Evolutionary conservation across 2,329 filamentous ascomycete genomes (phyloP).

Genomic region (Trichophyton benhamiae): DNA sequence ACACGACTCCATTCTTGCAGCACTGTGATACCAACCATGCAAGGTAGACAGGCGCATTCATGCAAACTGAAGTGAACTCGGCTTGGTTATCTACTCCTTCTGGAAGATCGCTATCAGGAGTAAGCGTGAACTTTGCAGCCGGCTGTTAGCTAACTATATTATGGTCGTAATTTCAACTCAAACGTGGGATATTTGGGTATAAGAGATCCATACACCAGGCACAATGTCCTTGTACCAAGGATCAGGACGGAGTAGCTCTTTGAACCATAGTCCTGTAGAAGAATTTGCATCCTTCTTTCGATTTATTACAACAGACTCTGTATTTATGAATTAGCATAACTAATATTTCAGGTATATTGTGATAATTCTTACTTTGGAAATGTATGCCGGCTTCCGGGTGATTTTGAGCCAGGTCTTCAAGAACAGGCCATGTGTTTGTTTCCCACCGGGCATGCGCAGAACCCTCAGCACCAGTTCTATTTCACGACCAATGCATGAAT

Average conservation of each 20-base stretch:
- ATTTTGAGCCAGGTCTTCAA: constrained; percentile 48
- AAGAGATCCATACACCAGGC: constrained; percentile 45
- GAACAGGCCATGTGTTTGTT: constrained; percentile 50
- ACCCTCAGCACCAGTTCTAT: constrained; percentile 29
- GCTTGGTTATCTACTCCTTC: constrained; percentile 58
- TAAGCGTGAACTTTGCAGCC: constrained; percentile 44
- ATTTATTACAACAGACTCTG: constrained; percentile 44
- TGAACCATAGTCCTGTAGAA: constrained; percentile 47
- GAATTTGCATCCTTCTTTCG: constrained; percentile 51
- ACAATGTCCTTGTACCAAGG: constrained; percentile 65
- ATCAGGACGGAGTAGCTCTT: constrained; percentile 52
- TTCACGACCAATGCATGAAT: background rate
- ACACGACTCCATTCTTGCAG: constrained; percentile 55
- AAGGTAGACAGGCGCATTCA: constrained; percentile 81
- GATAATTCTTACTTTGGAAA: constrained; percentile 48
- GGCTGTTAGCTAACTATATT: background rate
- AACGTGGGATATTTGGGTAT: background rate
- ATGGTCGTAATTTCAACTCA: too few species aligned
- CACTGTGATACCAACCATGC: constrained; percentile 76
- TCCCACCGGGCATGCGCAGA: constrained; percentile 43
- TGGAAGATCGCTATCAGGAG: constrained; percentile 47
- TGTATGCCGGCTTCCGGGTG: constrained; percentile 70
- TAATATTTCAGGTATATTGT: background rate
- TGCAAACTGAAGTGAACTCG: constrained; percentile 73
- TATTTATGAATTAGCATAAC: background rate